These are phyloP conservation scores for Tritrichomonas foetus DNA, from an alignment of 208 protist species.

Conservation along the genomic window DNA sequence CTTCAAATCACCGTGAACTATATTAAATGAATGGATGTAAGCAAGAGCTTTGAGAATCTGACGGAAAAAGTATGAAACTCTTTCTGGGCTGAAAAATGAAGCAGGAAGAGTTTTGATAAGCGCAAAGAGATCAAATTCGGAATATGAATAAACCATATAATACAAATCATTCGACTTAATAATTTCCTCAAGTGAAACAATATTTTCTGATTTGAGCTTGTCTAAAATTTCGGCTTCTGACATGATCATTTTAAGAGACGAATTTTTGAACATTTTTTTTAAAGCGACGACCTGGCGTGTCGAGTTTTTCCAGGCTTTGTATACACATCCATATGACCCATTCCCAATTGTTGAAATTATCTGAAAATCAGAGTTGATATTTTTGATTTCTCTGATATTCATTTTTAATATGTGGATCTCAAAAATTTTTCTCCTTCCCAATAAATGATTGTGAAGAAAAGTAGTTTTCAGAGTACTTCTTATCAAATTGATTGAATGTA, in stretches of 20 bases:
- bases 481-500: no score
- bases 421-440: no score
- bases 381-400: no score
- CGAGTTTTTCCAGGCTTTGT: background rate
- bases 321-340: background rate
- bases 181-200: background rate
- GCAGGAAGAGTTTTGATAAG: background rate
- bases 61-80: background rate
- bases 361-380: background rate
- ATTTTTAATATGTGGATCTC: no score
- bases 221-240: background rate
- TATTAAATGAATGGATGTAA: background rate
- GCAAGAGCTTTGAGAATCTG: background rate
- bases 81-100: background rate
- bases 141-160: background rate
- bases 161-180: background rate
- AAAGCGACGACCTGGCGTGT: background rate
- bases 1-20: background rate
- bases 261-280: background rate
- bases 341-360: background rate
- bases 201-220: background rate
- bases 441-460: no score
- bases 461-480: no score
- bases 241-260: no score
- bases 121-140: background rate